Evolutionary conservation across 768 basidiomycete genomes (phyloP), one percentile per base, ranked within the genome.

Genomic region (Auricularia sp.): DNA sequence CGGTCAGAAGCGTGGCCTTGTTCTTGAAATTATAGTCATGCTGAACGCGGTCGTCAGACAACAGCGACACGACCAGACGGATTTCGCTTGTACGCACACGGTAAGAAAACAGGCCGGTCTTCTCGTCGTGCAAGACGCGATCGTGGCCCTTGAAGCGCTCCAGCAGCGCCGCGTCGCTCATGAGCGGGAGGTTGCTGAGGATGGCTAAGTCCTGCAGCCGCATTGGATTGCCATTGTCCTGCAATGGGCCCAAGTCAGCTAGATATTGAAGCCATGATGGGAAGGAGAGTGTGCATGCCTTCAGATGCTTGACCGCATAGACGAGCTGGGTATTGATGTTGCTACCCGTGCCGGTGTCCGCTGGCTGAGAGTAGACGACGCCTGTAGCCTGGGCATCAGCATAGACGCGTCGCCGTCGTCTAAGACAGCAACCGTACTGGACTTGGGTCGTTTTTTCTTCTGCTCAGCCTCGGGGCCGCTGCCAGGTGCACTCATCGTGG

Each of bases 251-350:
- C 35, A 10, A 44, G 58, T 51, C 62, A 64, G 67, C 39, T 29
- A 29, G 29, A 29, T 29, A 29, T 29, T 29, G 29, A 29, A 29
- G 29, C 29, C 29, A 29, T 29, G 2, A 29, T 29, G 29, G 29
- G 29, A 29, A 29, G 29, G 29, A 29, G 29, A 29, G 29, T 29
- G 29, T 29, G 29, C 74, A 64, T 70, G 89, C 90, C 79, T 90
- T 94, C 66, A 95, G 82, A 74, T 87, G 82, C 67, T 86, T 85
- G 33, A 95, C 86, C 5, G 88, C 88, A 71, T 91, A 92, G 2
- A 93, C 85, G 36, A 95, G 80, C 73, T 93, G 91, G 0, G 93
- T 95, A 69, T 91, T 91, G 65, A 90, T 80, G 78, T 95, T 90
- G 62, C 76, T 81, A 10, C 91, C 91, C 16, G 86, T 84, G 4